Percentiles rank a stretch among this genome's conserved stretches.
These are phyloP conservation scores for Talaromyces sp. DNA, from an alignment of 2,329 filamentous ascomycete genomes.

Conservation along the genomic window DNA sequence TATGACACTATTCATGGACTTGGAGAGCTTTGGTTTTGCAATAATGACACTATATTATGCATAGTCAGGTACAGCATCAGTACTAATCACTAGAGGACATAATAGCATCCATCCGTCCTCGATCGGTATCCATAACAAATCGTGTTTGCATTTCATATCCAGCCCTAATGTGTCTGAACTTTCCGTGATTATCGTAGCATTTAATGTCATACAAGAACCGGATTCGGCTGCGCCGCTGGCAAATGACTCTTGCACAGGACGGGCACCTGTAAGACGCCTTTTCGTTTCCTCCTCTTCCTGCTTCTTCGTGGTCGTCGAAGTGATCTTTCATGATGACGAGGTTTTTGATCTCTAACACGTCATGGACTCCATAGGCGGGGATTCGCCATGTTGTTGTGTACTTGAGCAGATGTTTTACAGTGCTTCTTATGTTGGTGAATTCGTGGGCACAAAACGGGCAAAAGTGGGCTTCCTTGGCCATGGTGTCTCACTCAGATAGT, in stretches of 20 bases:
- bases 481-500: background rate
- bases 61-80: no score
- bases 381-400: background rate
- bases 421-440: background rate
- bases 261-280: background rate
- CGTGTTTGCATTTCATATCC: no score
- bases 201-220: no score
- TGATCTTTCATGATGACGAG: background rate
- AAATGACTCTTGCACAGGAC: background rate
- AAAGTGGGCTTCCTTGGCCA: background rate
- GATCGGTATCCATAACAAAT: no score
- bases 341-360: background rate
- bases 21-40: no score
- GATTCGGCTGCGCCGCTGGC: background rate
- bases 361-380: background rate
- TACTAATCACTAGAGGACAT: no score
- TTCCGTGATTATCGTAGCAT: no score
- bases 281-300: no score
- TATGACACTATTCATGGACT: no score
- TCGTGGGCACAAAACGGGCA: background rate
- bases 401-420: background rate
- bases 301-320: background rate
- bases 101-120: no score
- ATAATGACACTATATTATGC: no score
- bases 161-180: no score